phyloP scores from a whole-genome alignment of 2,329 filamentous ascomycete genomes.

The Claviceps fusiformis region DNA sequence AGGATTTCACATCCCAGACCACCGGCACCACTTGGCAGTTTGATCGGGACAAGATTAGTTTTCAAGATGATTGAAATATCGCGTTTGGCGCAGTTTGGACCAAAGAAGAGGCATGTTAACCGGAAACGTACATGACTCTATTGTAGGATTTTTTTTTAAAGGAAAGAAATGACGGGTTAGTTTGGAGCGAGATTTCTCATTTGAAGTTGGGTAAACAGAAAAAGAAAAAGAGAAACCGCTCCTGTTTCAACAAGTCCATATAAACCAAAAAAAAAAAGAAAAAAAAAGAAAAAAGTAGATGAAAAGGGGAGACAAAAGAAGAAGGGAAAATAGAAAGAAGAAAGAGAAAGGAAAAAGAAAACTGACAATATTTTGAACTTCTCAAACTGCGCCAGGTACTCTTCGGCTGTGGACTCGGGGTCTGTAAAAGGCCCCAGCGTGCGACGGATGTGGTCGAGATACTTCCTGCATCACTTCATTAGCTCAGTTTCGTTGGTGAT shows the following conservation, averaged over 20 bases:
- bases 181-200: background rate
- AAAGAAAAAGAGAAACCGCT: too few species aligned
- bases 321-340: background rate
- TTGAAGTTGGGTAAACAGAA: too few species aligned
- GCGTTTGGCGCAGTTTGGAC: too few species aligned
- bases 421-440: constrained; percentile 73
- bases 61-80: background rate
- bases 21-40: constrained; percentile 62
- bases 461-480: constrained; percentile 43
- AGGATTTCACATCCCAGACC: constrained; percentile 92
- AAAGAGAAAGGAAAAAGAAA: background rate
- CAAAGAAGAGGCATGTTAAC: too few species aligned
- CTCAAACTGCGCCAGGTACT: constrained; percentile 44
- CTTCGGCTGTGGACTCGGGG: constrained; percentile 38
- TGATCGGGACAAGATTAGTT: background rate
- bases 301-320: background rate
- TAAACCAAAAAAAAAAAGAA: too few species aligned
- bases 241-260: too few species aligned
- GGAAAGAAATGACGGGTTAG: background rate
- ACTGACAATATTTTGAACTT: constrained; percentile 63
- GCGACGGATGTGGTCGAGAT: constrained; percentile 69
- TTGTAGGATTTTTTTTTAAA: background rate
- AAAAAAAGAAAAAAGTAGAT: background rate
- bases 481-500: background rate
- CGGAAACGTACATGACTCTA: constrained; percentile 36